These are phyloP conservation scores for Colletotrichum sp. DNA, from an alignment of 2,329 filamentous ascomycete genomes.

Conservation along the genomic window DNA sequence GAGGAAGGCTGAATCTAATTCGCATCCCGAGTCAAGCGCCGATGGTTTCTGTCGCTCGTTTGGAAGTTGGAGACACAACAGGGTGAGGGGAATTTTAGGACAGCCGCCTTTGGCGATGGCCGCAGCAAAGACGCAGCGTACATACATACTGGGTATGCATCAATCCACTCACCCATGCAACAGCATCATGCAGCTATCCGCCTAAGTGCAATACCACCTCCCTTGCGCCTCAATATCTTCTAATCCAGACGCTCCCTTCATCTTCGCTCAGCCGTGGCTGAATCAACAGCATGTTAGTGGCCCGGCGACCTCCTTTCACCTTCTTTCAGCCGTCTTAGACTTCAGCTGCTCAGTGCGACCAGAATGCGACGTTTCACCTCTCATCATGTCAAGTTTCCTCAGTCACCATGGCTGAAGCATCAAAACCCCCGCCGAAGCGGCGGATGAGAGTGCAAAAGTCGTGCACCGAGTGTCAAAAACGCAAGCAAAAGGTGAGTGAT, in stretches of 20 bases:
- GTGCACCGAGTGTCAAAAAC: slow-evolving; percentile 22
- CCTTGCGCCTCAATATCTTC: neutral
- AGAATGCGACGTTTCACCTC: neutral
- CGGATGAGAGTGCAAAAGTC: slow-evolving; percentile 22
- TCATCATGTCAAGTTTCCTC: neutral
- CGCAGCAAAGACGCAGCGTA: neutral
- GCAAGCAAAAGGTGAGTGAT: slow-evolving; percentile 23
- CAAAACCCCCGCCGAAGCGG: slow-evolving; percentile 8
- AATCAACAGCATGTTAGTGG: slow-evolving; percentile 7
- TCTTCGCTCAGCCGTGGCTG: slow-evolving; percentile 2
- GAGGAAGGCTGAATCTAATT: neutral
- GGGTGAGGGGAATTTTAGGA: neutral
- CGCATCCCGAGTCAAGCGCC: neutral
- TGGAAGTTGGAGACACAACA: neutral
- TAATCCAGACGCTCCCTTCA: neutral
- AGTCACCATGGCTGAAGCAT: slow-evolving; percentile 6
- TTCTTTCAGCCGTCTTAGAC: neutral
- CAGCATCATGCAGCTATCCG: neutral
- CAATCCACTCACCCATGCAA: neutral
- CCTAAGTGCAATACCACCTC: neutral
- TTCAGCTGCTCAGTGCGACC: neutral
- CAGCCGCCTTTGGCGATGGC: neutral
- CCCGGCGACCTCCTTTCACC: neutral
- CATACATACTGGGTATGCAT: neutral
- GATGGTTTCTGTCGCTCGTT: neutral